These are phyloP conservation scores for Leccinum ponderosum DNA, from an alignment of 1,284 basidiomycete species.

Conservation along the genomic window DNA sequence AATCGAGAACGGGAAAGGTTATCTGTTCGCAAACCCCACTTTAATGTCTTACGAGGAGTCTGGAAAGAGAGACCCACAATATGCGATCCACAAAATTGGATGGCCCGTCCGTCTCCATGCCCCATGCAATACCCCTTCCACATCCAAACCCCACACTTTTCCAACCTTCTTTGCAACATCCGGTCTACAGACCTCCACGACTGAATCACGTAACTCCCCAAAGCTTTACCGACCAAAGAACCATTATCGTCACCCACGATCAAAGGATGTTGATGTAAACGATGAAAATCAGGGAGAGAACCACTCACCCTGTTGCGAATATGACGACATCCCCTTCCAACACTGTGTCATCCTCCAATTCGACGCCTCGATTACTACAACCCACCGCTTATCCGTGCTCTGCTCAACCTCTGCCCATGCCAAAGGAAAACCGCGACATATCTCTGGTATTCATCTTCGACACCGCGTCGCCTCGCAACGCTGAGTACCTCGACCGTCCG, in stretches of 20 bases:
- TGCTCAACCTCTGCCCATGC: conserved; percentile 17
- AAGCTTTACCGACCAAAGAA: conserved; percentile 16
- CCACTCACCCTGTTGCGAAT: conserved; percentile 41
- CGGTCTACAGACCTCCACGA: conserved; percentile 38
- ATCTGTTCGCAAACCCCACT: conserved; percentile 19
- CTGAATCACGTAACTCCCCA: conserved; percentile 27
- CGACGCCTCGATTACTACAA: conserved; percentile 1
- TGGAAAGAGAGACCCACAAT: conserved; percentile 22
- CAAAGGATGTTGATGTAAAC: neutral
- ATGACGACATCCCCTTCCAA: too few species aligned
- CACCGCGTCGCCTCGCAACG: conserved; percentile 5
- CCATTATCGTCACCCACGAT: neutral
- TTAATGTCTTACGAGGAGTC: neutral
- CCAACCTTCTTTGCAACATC: conserved; percentile 39
- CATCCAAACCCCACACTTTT: conserved; percentile 46
- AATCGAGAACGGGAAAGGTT: conserved; percentile 35
- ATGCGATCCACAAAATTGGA: conserved; percentile 37
- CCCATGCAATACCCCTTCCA: conserved; percentile 46
- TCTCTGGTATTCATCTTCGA: conserved; percentile 29
- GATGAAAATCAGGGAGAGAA: neutral
- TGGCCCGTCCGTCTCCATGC: conserved; percentile 36
- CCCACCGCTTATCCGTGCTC: conserved; percentile 22
- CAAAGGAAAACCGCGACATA: conserved; percentile 19
- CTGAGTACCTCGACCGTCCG: conserved; percentile 26
- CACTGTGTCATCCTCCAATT: too few species aligned